Percentiles rank a stretch among this genome's conserved stretches.
phyloP scores from a whole-genome alignment of 177 flowering plant genomes.

The Tripterygium wilfordii region DNA sequence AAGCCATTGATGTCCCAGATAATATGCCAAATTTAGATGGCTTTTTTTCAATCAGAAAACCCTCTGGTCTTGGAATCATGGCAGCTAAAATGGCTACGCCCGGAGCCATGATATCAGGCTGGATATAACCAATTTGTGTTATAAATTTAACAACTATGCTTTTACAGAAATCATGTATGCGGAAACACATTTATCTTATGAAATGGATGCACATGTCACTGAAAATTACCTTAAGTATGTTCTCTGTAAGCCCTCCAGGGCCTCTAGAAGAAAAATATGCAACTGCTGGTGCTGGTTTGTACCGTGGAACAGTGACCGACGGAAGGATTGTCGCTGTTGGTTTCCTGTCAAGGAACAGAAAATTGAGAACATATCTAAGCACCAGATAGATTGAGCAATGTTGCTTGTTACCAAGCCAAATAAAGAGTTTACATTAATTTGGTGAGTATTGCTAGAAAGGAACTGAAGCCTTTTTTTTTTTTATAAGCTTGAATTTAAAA shows the following conservation, averaged over 20 bases:
- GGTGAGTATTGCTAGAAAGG: too few species aligned
- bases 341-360: slow-evolving; percentile 29
- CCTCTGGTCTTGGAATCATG: slow-evolving; percentile 28
- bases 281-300: slow-evolving; percentile 66
- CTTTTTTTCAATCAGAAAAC: slow-evolving; percentile 32
- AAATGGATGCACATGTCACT: too few species aligned
- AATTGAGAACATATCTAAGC: too few species aligned
- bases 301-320: slow-evolving; percentile 25
- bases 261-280: slow-evolving; percentile 84
- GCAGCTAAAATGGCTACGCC: slow-evolving; percentile 83
- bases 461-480: too few species aligned
- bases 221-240: slow-evolving; percentile 91
- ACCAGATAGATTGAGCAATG: too few species aligned
- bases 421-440: too few species aligned
- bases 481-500: too few species aligned
- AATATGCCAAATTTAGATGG: slow-evolving; percentile 38
- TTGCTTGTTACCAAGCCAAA: too few species aligned
- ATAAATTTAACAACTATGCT: too few species aligned
- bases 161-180: too few species aligned
- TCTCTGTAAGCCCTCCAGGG: slow-evolving; percentile 64
- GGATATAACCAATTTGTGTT: background rate
- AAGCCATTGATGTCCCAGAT: slow-evolving; percentile 97
- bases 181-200: too few species aligned
- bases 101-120: slow-evolving; percentile 86
- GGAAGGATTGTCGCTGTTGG: slow-evolving; percentile 70